These are phyloP conservation scores for Macrophomina pseudophaseolina DNA, from an alignment of 2,329 filamentous ascomycete species.

Conservation along the genomic window DNA sequence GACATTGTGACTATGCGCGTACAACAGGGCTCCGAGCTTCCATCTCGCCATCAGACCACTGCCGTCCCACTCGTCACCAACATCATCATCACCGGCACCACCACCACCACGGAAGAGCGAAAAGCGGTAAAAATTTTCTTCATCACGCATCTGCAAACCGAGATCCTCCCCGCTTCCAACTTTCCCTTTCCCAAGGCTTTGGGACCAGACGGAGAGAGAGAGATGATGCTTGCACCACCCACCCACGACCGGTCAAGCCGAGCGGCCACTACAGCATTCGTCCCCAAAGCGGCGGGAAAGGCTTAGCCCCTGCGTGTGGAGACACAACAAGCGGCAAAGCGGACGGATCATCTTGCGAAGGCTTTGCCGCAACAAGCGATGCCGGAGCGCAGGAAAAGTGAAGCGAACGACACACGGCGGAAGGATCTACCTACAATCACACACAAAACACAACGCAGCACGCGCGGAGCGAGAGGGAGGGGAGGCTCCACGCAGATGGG, in stretches of 20 bases:
- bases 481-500: not conserved
- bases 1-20: not conserved
- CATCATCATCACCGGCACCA: not conserved
- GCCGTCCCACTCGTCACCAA: not conserved
- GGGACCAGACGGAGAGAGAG: not conserved
- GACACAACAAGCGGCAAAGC: no score
- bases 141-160: no score
- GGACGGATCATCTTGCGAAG: not conserved
- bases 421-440: not conserved
- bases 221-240: not conserved
- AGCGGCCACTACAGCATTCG: not conserved
- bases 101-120: not conserved
- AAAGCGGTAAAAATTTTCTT: not conserved
- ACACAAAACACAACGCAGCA: not conserved
- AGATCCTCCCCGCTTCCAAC: not conserved
- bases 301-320: not conserved
- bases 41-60: not conserved
- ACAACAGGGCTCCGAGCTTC: not conserved
- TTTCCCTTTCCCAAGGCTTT: not conserved
- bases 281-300: not conserved
- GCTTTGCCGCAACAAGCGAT: conserved; percentile 2
- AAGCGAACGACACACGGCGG: not conserved
- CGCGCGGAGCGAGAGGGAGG: not conserved
- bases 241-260: not conserved
- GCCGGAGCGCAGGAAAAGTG: not conserved